These are phyloP conservation scores for Leccinum huronense DNA, from an alignment of 1,284 basidiomycete genomes.

Conservation along the genomic window DNA sequence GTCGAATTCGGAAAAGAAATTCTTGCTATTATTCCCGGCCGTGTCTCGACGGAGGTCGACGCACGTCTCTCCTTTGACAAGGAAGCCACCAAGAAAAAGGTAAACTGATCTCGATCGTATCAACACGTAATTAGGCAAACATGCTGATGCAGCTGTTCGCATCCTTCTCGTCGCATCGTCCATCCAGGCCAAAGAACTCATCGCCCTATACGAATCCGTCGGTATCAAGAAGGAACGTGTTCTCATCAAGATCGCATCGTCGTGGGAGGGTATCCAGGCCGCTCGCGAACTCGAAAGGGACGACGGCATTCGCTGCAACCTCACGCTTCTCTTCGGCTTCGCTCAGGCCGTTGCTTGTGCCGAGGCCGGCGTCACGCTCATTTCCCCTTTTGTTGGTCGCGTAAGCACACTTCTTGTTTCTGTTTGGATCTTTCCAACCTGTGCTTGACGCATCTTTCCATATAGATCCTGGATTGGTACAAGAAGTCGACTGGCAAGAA, in stretches of 20 bases:
- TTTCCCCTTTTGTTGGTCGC: slow-evolving; percentile 99
- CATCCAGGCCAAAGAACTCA: slow-evolving; percentile 83
- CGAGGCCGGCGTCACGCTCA: slow-evolving; percentile 96
- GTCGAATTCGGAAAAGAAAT: slow-evolving; percentile 98
- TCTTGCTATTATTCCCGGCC: slow-evolving; percentile 92
- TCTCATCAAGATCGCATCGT: slow-evolving; percentile 99
- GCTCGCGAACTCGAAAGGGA: slow-evolving; percentile 94
- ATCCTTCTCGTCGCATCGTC: slow-evolving; percentile 8
- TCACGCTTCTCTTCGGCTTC: slow-evolving; percentile 98
- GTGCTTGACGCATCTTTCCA: slow-evolving; percentile 7
- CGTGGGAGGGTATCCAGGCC: slow-evolving; percentile 99
- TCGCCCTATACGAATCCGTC: slow-evolving; percentile 88
- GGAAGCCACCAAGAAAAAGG: slow-evolving; percentile 87
- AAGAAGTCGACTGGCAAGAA: slow-evolving; percentile 86
- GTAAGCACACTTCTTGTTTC: slow-evolving; percentile 46
- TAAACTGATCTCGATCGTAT: slow-evolving; percentile 25
- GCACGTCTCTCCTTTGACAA: slow-evolving; percentile 97
- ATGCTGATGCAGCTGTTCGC: slow-evolving; percentile 14
- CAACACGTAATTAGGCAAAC: slow-evolving; percentile 18
- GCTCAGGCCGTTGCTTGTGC: slow-evolving; percentile 98
- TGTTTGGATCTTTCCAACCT: slow-evolving; percentile 19
- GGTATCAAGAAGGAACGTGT: slow-evolving; percentile 93
- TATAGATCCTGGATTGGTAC: slow-evolving; percentile 92
- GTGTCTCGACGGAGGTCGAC: slow-evolving; percentile 99
- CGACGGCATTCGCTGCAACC: slow-evolving; percentile 96